Percentiles rank a stretch among this genome's conserved stretches.
Conservation (phyloP, 106 monocot species). For the Allium fistulosum region DNA sequence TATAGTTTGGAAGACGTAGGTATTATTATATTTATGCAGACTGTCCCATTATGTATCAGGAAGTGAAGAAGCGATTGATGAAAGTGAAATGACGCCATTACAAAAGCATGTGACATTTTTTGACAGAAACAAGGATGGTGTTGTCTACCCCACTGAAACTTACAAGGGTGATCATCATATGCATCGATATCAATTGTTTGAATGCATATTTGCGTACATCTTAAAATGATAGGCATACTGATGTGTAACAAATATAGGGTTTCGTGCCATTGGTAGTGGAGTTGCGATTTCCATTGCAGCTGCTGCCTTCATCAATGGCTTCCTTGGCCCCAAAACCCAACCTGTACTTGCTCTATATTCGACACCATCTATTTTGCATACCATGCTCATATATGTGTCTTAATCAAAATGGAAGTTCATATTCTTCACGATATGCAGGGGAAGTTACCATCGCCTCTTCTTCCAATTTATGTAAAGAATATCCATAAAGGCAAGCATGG, state of each 20-base stretch:
- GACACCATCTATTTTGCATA: no score
- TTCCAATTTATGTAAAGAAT: constrained; percentile 72
- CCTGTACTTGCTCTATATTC: neutral
- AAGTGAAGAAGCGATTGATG: neutral
- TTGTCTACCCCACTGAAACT: constrained; percentile 60
- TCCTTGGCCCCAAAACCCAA: constrained; percentile 2
- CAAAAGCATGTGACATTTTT: constrained; percentile 60
- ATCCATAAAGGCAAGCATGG: constrained; percentile 76
- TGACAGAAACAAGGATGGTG: constrained; percentile 76
- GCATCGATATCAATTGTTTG: no score
- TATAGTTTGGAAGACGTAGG: no score
- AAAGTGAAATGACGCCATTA: neutral
- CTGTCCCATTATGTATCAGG: no score
- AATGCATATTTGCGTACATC: no score
- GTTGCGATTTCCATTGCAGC: neutral
- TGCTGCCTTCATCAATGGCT: neutral
- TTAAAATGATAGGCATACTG: no score
- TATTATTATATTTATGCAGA: no score
- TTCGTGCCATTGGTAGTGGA: constrained; percentile 11
- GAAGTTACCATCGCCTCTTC: constrained; percentile 24
- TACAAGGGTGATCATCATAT: constrained; percentile 30
- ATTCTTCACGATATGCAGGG: constrained; percentile 19
- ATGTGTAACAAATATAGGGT: neutral
- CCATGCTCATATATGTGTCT: no score
- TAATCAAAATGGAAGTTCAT: no score